These are phyloP conservation scores for Daldinia vernicosa DNA, from an alignment of 495 filamentous ascomycete genomes.

Conservation along the genomic window DNA sequence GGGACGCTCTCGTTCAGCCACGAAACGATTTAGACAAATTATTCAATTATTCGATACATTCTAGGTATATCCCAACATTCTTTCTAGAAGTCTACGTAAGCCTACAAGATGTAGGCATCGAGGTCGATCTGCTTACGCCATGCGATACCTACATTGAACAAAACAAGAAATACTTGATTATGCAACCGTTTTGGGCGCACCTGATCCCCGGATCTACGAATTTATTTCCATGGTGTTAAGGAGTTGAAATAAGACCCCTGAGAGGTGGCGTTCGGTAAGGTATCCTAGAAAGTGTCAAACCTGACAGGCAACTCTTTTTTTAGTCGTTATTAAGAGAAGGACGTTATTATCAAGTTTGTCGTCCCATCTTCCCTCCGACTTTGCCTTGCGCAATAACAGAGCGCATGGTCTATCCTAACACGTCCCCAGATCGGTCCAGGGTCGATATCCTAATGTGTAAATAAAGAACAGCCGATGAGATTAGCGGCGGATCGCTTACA, in stretches of 20 bases:
- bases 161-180: neutral
- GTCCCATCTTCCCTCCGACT: conserved; percentile 22
- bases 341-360: conserved; percentile 10
- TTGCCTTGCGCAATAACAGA: conserved; percentile 6
- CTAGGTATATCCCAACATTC: conserved; percentile 20
- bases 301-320: conserved; percentile 7
- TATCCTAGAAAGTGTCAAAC: conserved; percentile 22
- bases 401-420: conserved; percentile 7
- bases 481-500: conserved; percentile 39
- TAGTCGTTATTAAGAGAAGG: neutral
- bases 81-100: conserved; percentile 36
- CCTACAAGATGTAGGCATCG: neutral
- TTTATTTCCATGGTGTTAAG: neutral
- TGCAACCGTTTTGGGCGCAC: neutral
- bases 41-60: too few species aligned
- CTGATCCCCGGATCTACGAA: neutral
- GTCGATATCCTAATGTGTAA: conserved; percentile 21
- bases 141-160: neutral
- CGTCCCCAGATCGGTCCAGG: conserved; percentile 5
- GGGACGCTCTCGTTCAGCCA: conserved; percentile 36
- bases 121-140: neutral
- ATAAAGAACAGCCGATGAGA: conserved; percentile 29
- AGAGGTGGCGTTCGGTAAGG: conserved; percentile 15
- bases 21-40: conserved; percentile 41
- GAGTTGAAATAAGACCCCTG: conserved; percentile 29